Conservation (phyloP, 2,329 filamentous ascomycete species). For the Diaporthe vaccinii region DNA sequence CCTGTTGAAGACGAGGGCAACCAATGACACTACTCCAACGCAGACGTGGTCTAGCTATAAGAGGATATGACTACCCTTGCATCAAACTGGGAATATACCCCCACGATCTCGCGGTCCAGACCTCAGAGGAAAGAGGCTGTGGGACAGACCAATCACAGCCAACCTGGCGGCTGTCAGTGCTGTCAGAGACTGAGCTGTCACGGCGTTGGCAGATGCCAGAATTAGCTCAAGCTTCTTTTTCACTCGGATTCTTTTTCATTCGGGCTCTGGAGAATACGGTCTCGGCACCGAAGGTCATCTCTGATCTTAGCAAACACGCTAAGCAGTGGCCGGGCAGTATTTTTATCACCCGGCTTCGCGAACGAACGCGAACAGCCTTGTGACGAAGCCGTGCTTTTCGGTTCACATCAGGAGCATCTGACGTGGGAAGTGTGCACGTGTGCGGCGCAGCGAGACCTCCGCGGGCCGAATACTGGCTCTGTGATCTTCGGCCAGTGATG, state of each 20-base stretch:
- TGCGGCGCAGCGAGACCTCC: background rate
- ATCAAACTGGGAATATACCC: slow-evolving; percentile 24
- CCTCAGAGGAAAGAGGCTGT: slow-evolving; percentile 14
- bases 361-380: background rate
- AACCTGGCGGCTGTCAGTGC: slow-evolving; percentile 38
- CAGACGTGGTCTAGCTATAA: background rate
- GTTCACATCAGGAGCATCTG: background rate
- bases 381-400: background rate
- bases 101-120: slow-evolving; percentile 37
- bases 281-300: slow-evolving; percentile 3
- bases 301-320: slow-evolving; percentile 7
- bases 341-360: slow-evolving; percentile 6
- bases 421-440: background rate
- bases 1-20: background rate
- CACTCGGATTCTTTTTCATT: slow-evolving; percentile 19
- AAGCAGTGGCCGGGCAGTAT: background rate
- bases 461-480: slow-evolving; percentile 22
- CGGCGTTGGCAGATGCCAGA: slow-evolving; percentile 31
- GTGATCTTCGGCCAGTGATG: background rate
- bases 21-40: background rate
- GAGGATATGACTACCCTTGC: slow-evolving; percentile 14
- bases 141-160: slow-evolving; percentile 21
- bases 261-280: slow-evolving; percentile 5
- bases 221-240: slow-evolving; percentile 14
- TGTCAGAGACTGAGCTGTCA: slow-evolving; percentile 30